These are phyloP conservation scores for Sarocladium kiliense DNA, from an alignment of 2,329 filamentous ascomycete species.

Conservation along the genomic window DNA sequence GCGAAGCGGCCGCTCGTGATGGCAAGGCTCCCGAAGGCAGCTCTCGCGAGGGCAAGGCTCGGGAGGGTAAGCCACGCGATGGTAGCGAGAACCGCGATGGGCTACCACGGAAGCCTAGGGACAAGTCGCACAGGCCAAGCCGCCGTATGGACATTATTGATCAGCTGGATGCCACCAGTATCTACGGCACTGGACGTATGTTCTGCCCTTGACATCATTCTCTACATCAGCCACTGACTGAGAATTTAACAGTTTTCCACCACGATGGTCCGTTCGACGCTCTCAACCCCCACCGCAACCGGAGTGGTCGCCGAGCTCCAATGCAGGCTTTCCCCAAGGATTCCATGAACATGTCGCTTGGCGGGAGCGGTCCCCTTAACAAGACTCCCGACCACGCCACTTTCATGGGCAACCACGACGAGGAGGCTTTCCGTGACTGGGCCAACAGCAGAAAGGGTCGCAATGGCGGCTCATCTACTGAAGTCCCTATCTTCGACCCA, in stretches of 20 bases:
- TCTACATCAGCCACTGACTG: neutral
- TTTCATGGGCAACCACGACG: constrained; percentile 75
- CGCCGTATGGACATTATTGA: constrained; percentile 82
- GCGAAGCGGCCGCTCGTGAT: constrained; percentile 13
- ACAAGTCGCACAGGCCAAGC: constrained; percentile 42
- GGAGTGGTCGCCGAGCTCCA: constrained; percentile 73
- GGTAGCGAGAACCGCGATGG: constrained; percentile 17
- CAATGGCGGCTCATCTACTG: constrained; percentile 24
- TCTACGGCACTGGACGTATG: constrained; percentile 87
- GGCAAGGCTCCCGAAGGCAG: constrained; percentile 4
- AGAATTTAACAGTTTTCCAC: no score
- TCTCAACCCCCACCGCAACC: constrained; percentile 89
- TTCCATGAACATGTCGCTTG: constrained; percentile 86
- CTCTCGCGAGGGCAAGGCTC: neutral
- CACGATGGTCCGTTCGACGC: constrained; percentile 98
- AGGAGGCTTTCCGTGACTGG: constrained; percentile 86
- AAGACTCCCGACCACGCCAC: constrained; percentile 74
- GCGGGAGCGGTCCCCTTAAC: constrained; percentile 81
- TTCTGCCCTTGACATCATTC: constrained; percentile 18
- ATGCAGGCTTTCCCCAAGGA: constrained; percentile 96
- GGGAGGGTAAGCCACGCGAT: constrained; percentile 12
- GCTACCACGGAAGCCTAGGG: constrained; percentile 23
- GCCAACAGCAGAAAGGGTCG: constrained; percentile 34
- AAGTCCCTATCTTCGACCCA: constrained; percentile 61
- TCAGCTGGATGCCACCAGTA: constrained; percentile 91